Percentiles rank a stretch among this genome's conserved stretches.
Conservation (phyloP, 805 yeast species). For the Komagataella pseudopastoris region DNA sequence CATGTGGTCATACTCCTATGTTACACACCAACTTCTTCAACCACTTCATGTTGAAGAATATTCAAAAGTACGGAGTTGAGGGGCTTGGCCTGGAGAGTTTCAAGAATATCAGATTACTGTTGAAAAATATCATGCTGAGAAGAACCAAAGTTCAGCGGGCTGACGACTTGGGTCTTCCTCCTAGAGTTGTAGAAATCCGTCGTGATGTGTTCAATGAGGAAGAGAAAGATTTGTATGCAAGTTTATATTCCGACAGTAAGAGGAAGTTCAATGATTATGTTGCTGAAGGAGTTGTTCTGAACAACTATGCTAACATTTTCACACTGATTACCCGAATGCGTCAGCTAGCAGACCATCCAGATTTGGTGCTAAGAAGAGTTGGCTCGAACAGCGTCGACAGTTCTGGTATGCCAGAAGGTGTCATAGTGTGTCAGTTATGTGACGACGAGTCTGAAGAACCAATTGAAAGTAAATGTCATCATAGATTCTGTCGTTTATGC, state of each 20-base stretch:
- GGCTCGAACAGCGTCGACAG: constrained; percentile 25
- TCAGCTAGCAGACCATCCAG: constrained; percentile 97
- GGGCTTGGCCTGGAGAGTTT: constrained; percentile 77
- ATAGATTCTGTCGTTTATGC: constrained; percentile 86
- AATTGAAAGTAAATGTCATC: constrained; percentile 88
- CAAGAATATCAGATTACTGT: constrained; percentile 55
- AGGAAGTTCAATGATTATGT: constrained; percentile 87
- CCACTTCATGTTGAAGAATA: constrained; percentile 89
- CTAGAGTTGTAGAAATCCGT: constrained; percentile 82
- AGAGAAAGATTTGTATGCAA: constrained; percentile 84
- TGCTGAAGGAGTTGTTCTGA: constrained; percentile 90
- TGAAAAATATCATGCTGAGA: constrained; percentile 78
- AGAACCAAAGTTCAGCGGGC: constrained; percentile 95
- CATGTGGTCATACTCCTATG: constrained; percentile 89
- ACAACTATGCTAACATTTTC: constrained; percentile 94
- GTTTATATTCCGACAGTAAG: constrained; percentile 75
- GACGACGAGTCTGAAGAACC: constrained; percentile 99
- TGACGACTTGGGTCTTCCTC: constrained; percentile 95
- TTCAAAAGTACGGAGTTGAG: constrained; percentile 71
- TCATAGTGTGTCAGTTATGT: constrained; percentile 80
- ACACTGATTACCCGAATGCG: constrained; percentile 95
- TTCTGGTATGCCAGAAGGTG: constrained; percentile 25
- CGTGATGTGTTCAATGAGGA: constrained; percentile 85
- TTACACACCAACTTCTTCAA: constrained; percentile 91
- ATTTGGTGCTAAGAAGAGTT: constrained; percentile 66